phyloP scores from a whole-genome alignment of 306 rosid species.

The Argentina anserina region DNA sequence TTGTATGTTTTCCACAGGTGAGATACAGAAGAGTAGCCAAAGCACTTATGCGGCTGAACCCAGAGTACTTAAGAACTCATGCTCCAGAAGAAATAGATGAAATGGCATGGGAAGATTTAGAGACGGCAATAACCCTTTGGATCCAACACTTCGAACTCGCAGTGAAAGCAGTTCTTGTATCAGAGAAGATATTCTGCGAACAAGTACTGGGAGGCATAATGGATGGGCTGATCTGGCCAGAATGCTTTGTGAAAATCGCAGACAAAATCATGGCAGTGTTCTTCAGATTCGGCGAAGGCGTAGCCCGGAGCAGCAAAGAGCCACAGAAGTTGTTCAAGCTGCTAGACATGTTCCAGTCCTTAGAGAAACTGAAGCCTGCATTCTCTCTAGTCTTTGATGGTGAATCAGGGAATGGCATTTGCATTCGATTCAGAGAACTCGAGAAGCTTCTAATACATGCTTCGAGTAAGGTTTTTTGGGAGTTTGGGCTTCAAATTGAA shows the following conservation, averaged over 20 bases:
- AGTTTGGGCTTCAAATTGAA: constrained; percentile 81
- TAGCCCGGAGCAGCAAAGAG: constrained; percentile 74
- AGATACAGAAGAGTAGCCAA: constrained; percentile 86
- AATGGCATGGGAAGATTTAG: constrained; percentile 85
- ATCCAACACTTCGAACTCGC: constrained; percentile 71
- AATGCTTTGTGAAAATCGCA: constrained; percentile 76
- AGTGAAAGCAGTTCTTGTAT: constrained; percentile 48
- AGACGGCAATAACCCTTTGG: constrained; percentile 73
- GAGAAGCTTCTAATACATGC: constrained; percentile 76
- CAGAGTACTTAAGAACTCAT: constrained; percentile 66
- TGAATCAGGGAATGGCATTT: constrained; percentile 60
- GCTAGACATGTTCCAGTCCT: constrained; percentile 71
- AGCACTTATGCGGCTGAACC: constrained; percentile 79
- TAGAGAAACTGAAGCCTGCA: constrained; percentile 51
- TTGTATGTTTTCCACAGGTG: constrained; percentile 34
- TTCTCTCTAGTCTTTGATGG: constrained; percentile 50
- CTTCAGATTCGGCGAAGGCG: constrained; percentile 85
- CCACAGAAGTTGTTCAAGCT: constrained; percentile 83
- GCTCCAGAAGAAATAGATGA: constrained; percentile 72
- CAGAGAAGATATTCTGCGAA: constrained; percentile 69
- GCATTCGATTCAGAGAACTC: constrained; percentile 60
- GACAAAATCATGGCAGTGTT: constrained; percentile 93
- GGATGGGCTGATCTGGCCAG: constrained; percentile 71
- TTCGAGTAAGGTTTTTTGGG: constrained; percentile 77
- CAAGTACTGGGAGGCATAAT: constrained; percentile 53